phyloP scores from a whole-genome alignment of 108 stramenopile genomes.

The Cyclotella atomus region DNA sequence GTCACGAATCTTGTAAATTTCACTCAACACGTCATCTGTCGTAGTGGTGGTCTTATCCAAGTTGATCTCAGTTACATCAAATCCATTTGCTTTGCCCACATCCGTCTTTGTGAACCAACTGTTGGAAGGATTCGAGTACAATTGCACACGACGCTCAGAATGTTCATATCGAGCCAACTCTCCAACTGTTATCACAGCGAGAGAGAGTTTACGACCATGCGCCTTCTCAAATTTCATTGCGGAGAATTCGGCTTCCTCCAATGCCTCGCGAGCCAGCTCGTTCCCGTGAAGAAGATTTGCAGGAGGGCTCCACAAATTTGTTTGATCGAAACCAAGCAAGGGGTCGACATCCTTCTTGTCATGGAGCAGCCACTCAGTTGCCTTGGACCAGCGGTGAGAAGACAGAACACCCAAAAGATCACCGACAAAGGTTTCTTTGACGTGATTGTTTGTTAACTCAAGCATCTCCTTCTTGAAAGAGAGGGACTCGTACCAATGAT shows the following conservation, averaged over 20 bases:
- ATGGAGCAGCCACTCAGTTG: constrained; percentile 38
- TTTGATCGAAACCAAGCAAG: constrained; percentile 26
- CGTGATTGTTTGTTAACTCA: constrained; percentile 29
- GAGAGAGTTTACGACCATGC: constrained; percentile 40
- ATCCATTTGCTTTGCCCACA: constrained; percentile 42
- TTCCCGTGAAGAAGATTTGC: constrained; percentile 44
- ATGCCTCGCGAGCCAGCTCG: constrained; percentile 39
- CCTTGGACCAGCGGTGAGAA: constrained; percentile 44
- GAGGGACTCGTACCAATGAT: constrained; percentile 43
- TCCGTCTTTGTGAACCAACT: constrained; percentile 51
- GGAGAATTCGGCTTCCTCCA: constrained; percentile 38
- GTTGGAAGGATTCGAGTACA: constrained; percentile 35
- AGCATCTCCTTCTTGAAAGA: constrained; percentile 37
- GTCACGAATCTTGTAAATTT: constrained; percentile 42
- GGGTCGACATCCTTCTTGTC: constrained; percentile 36
- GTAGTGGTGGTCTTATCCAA: constrained; percentile 45
- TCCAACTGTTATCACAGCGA: constrained; percentile 59
- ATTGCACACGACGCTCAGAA: constrained; percentile 36
- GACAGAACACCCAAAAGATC: constrained; percentile 49
- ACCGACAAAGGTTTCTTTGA: constrained; percentile 50
- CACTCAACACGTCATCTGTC: constrained; percentile 43
- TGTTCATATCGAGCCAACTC: constrained; percentile 37
- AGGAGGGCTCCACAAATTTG: constrained; percentile 47
- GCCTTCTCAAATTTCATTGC: constrained; percentile 25
- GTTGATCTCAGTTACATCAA: constrained; percentile 49